Evolutionary conservation across 805 yeast genomes (phyloP).

Genomic region (Komagataella populi): DNA sequence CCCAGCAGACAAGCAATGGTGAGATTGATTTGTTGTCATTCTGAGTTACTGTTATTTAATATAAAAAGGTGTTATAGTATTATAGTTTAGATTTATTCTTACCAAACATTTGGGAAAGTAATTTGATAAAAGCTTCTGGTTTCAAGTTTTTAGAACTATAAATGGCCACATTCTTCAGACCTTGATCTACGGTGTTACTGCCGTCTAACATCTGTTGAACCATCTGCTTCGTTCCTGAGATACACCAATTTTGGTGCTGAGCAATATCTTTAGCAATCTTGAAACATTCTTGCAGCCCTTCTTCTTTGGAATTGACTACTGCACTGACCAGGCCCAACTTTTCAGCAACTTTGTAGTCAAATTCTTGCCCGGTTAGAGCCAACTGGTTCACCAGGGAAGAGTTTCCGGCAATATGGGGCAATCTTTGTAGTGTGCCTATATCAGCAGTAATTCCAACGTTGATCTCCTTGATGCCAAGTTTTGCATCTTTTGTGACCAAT

Average conservation of each 20-base stretch:
- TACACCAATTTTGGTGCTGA: constrained; percentile 39
- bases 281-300: constrained; percentile 35
- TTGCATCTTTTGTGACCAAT: constrained; percentile 35
- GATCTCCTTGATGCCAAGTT: constrained; percentile 53
- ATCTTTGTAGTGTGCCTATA: constrained; percentile 62
- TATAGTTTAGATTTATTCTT: not conserved
- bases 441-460: constrained; percentile 69
- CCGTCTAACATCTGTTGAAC: not conserved
- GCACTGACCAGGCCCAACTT: constrained; percentile 38
- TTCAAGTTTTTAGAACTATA: not conserved
- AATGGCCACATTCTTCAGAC: not conserved
- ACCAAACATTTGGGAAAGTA: not conserved
- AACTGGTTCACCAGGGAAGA: constrained; percentile 44
- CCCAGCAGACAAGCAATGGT: constrained; percentile 12
- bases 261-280: constrained; percentile 35
- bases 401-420: constrained; percentile 40
- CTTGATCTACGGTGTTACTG: not conserved
- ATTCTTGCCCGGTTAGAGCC: constrained; percentile 47
- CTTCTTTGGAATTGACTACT: constrained; percentile 29
- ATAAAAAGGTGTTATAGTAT: not conserved
- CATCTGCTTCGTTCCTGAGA: constrained; percentile 41
- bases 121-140: not conserved
- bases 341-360: constrained; percentile 40
- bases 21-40: constrained; percentile 37
- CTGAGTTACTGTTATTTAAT: constrained; percentile 8